Conservation (phyloP, 2,329 filamentous ascomycete genomes). For the Ophiostoma sp. region DNA sequence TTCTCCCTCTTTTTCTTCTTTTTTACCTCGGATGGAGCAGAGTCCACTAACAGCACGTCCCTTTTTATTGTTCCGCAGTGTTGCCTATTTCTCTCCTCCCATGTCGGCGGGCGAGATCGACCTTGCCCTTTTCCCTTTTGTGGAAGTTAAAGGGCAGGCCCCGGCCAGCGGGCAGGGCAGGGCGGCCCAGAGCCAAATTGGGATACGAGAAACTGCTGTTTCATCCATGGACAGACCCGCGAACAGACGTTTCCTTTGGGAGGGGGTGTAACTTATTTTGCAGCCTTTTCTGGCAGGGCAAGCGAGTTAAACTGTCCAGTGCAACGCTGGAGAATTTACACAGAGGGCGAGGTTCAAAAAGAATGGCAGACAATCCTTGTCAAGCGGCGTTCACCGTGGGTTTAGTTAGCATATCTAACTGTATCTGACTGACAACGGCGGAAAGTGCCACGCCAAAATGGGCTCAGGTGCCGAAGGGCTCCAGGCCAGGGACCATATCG, state of each 20-base stretch:
- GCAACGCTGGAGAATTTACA: slow-evolving; percentile 1
- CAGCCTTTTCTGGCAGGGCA: neutral
- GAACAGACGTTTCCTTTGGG: slow-evolving; percentile 26
- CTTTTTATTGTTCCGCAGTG: neutral
- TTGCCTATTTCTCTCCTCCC: neutral
- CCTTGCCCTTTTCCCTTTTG: slow-evolving; percentile 8
- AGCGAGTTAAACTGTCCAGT: slow-evolving; percentile 17
- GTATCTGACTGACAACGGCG: neutral
- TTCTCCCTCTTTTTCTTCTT: neutral
- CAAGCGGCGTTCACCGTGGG: neutral
- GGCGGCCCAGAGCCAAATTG: slow-evolving; percentile 38
- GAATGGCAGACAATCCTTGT: neutral
- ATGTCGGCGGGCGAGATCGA: neutral
- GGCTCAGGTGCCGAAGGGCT: neutral
- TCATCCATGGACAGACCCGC: slow-evolving; percentile 40
- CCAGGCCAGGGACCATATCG: neutral
- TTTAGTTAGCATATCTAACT: neutral
- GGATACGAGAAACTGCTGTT: slow-evolving; percentile 49
- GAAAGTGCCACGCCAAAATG: neutral
- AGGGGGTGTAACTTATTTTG: slow-evolving; percentile 15
- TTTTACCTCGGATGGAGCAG: slow-evolving; percentile 3
- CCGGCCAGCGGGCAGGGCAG: slow-evolving; percentile 12
- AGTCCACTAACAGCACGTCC: neutral
- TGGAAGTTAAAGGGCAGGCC: neutral
- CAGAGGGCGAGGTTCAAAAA: no score